Conservation (phyloP, 345 rosid species). For the Salix purpurea region DNA sequence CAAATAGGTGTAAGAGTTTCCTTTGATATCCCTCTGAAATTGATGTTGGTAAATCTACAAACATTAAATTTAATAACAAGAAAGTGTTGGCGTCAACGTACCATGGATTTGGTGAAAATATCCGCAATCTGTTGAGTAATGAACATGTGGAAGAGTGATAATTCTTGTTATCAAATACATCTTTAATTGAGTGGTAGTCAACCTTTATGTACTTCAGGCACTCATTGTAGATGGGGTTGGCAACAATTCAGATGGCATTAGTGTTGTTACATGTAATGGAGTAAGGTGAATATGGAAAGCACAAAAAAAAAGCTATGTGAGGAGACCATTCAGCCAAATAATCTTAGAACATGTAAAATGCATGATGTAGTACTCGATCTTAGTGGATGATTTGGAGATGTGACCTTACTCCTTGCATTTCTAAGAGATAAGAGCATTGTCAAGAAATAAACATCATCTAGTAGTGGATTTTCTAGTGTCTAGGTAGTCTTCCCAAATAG, state of each 20-base stretch:
- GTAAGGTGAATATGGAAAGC: too few relatives aligned
- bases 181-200: neutral
- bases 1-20: too few relatives aligned
- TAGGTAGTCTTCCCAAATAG: neutral
- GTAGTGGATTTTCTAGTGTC: neutral
- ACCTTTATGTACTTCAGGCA: neutral
- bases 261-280: too few relatives aligned
- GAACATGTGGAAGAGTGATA: neutral
- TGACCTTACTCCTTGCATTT: too few relatives aligned
- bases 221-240: neutral
- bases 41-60: too few relatives aligned
- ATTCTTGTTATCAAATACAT: neutral
- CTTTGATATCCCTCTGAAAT: too few relatives aligned
- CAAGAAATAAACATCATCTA: too few relatives aligned
- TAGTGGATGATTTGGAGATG: neutral
- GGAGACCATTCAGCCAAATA: neutral
- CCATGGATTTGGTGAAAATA: too few relatives aligned
- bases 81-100: too few relatives aligned
- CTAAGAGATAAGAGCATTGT: too few relatives aligned
- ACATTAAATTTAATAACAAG: too few relatives aligned
- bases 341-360: neutral
- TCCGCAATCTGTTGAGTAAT: neutral
- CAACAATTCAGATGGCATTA: neutral
- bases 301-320: neutral
- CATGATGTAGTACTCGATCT: neutral